These are phyloP conservation scores for Musa acuminata DNA, from an alignment of 176 grass and related monocot genomes.

Conservation along the genomic window DNA sequence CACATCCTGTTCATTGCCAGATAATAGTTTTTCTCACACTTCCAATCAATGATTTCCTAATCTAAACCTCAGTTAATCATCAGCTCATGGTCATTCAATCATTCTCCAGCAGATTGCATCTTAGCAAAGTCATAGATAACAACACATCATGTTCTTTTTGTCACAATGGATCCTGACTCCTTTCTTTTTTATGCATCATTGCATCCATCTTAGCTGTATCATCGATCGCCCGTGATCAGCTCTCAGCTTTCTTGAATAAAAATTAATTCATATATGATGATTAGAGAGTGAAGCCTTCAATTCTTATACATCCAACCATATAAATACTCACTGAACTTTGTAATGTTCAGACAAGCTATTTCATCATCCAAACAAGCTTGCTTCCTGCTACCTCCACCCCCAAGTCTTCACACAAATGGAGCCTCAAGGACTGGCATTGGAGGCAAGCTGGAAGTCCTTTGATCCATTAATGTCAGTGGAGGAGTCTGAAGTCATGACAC, in stretches of 20 bases:
- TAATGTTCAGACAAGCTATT: not conserved
- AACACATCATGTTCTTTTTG: not conserved
- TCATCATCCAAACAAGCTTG: not conserved
- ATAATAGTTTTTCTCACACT: not conserved
- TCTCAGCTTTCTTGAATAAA: not conserved
- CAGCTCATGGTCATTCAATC: not conserved
- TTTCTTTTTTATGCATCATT: not conserved
- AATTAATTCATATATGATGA: not conserved
- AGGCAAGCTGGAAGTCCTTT: slow-evolving; percentile 33
- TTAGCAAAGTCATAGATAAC: not conserved
- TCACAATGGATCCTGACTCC: no score
- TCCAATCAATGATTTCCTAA: no score
- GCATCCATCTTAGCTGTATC: not conserved
- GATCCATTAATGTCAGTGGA: slow-evolving; percentile 18
- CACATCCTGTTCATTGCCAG: not conserved
- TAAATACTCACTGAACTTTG: not conserved
- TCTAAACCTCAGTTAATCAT: no score
- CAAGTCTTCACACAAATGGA: slow-evolving; percentile 25
- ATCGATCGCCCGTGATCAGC: no score
- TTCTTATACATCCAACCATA: not conserved
- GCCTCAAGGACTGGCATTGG: slow-evolving; percentile 33
- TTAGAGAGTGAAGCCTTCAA: not conserved
- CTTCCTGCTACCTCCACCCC: slow-evolving; percentile 13
- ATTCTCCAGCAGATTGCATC: not conserved
- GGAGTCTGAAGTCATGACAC: slow-evolving; percentile 51